Evolutionary conservation across 805 yeast genomes (phyloP).

Genomic region (Ogataea methylovora): DNA sequence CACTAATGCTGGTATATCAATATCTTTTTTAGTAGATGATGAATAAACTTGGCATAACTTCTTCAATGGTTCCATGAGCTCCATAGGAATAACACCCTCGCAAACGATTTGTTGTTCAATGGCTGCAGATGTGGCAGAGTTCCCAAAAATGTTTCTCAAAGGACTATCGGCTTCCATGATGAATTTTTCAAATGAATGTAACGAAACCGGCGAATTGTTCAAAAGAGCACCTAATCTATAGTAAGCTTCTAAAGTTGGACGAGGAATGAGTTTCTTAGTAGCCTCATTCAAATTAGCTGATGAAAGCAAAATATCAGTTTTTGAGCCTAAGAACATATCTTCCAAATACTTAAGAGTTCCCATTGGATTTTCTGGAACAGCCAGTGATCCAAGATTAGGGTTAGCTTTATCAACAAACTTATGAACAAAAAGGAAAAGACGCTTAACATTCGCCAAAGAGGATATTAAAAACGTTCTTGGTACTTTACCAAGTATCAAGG

Average conservation of each 20-base stretch:
- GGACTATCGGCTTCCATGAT: constrained; percentile 48
- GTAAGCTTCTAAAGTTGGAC: constrained; percentile 46
- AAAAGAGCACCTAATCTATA: constrained; percentile 41
- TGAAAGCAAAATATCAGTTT: background rate
- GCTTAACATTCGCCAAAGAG: constrained; percentile 58
- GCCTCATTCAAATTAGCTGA: background rate
- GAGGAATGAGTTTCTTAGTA: constrained; percentile 15
- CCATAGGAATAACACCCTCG: constrained; percentile 47
- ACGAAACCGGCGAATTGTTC: constrained; percentile 44
- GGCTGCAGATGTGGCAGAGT: constrained; percentile 33
- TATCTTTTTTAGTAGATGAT: constrained; percentile 32
- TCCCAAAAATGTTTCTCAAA: constrained; percentile 28
- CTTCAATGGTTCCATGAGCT: constrained; percentile 28
- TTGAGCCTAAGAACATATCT: constrained; percentile 2
- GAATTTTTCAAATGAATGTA: constrained; percentile 52
- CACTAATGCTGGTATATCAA: constrained; percentile 46
- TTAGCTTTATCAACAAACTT: constrained; percentile 48
- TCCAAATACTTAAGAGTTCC: constrained; percentile 22
- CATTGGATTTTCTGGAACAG: constrained; percentile 24
- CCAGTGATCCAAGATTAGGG: constrained; percentile 21
- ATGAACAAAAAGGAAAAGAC: constrained; percentile 48
- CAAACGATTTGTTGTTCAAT: constrained; percentile 58
- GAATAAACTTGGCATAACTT: constrained; percentile 42
- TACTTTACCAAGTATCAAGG: constrained; percentile 59
- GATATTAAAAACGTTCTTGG: constrained; percentile 62